phyloP scores from a whole-genome alignment of 1,284 basidiomycete genomes.

The Laetiporus sulphureus region DNA sequence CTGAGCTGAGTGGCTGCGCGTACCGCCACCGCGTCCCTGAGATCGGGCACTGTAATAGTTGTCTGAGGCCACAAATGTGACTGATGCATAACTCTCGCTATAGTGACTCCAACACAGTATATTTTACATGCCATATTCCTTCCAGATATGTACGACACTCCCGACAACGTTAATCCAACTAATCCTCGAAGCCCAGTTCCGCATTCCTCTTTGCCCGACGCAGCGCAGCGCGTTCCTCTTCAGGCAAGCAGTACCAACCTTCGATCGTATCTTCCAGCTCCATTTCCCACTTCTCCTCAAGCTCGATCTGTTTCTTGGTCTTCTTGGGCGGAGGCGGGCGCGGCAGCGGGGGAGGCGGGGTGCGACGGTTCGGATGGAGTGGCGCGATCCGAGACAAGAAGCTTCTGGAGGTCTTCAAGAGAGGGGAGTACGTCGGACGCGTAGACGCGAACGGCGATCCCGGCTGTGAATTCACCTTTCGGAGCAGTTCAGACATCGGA shows the following conservation, averaged over 20 bases:
- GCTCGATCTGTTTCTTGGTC: conserved; percentile 66
- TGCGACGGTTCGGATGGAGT: conserved; percentile 61
- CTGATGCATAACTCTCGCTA: background rate
- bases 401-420: conserved; percentile 54
- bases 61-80: too few species aligned
- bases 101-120: background rate
- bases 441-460: conserved; percentile 51
- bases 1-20: conserved; percentile 1
- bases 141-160: too few species aligned
- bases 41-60: too few species aligned
- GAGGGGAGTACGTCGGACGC: conserved; percentile 50
- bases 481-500: conserved; percentile 69
- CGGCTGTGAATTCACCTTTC: conserved; percentile 59
- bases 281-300: conserved; percentile 74
- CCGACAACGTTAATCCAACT: too few species aligned
- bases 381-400: conserved; percentile 63
- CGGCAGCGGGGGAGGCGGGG: conserved; percentile 62
- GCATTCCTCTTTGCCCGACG: conserved; percentile 54
- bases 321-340: conserved; percentile 61
- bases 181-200: conserved; percentile 45
- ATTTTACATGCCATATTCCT: background rate
- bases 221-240: conserved; percentile 55
- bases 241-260: conserved; percentile 63
- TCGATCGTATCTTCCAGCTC: conserved; percentile 67
- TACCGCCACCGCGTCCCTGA: background rate